phyloP scores from a whole-genome alignment of 345 rosid species.

The Abelmoschus esculentus region DNA sequence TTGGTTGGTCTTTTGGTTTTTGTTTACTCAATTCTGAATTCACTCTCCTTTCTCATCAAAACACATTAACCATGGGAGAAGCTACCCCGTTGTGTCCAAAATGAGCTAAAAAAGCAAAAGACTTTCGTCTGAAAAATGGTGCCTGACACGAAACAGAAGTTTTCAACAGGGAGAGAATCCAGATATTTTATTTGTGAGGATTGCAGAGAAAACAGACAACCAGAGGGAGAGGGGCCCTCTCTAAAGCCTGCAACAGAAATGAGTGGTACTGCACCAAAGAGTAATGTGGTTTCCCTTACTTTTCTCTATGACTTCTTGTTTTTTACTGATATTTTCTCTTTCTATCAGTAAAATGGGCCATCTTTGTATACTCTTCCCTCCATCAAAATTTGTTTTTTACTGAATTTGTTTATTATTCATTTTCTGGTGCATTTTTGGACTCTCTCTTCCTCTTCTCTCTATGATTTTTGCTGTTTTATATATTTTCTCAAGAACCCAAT shows the following conservation, averaged over 20 bases:
- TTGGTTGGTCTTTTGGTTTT: background rate
- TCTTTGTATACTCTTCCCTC: background rate
- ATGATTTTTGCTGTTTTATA: slow-evolving; percentile 19
- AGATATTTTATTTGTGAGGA: slow-evolving; percentile 67
- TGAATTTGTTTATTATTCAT: background rate
- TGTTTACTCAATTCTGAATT: slow-evolving; percentile 1
- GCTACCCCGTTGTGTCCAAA: slow-evolving; percentile 24
- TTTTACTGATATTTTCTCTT: slow-evolving; percentile 9
- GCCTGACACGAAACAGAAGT: slow-evolving; percentile 53
- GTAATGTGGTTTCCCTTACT: slow-evolving; percentile 17
- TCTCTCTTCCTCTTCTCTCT: slow-evolving; percentile 27
- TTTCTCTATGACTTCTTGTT: slow-evolving; percentile 16
- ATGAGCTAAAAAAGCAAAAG: slow-evolving; percentile 37
- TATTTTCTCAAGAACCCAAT: slow-evolving; percentile 15
- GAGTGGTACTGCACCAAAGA: slow-evolving; percentile 54
- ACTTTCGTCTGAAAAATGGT: slow-evolving; percentile 27
- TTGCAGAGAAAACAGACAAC: slow-evolving; percentile 34
- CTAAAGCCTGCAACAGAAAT: slow-evolving; percentile 81
- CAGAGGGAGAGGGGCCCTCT: slow-evolving; percentile 24
- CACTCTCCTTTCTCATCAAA: slow-evolving; percentile 30
- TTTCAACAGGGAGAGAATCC: slow-evolving; percentile 44
- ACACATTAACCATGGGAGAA: background rate
- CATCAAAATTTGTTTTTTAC: too few species aligned
- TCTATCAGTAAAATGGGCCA: slow-evolving; percentile 31
- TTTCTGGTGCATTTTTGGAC: slow-evolving; percentile 19